phyloP scores from a whole-genome alignment of 2,329 filamentous ascomycete species.

The Zymoseptoria tritici region DNA sequence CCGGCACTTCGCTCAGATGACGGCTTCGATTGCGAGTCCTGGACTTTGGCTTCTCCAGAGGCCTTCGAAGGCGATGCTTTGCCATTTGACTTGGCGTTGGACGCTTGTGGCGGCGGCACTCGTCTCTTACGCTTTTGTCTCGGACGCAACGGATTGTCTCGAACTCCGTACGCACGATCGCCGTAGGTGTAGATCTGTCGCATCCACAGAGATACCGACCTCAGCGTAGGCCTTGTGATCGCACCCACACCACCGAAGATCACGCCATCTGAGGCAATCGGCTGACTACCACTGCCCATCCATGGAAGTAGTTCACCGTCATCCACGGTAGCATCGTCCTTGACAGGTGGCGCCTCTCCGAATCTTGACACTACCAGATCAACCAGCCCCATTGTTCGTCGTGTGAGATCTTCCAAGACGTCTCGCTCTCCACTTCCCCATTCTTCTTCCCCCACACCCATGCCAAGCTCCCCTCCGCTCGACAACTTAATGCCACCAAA shows the following conservation, averaged over 20 bases:
- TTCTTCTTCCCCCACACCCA: constrained; percentile 93
- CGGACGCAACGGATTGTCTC: constrained; percentile 65
- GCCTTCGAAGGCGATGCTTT: neutral
- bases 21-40: neutral
- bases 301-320: constrained; percentile 44
- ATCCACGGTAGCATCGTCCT: constrained; percentile 24
- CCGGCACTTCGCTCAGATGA: neutral
- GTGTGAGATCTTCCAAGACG: constrained; percentile 81
- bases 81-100: constrained; percentile 3
- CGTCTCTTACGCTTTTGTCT: constrained; percentile 44
- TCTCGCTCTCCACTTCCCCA: constrained; percentile 89
- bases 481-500: constrained; percentile 82
- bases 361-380: constrained; percentile 86
- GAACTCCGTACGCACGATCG: constrained; percentile 74
- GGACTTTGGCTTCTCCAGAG: neutral
- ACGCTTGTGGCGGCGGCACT: constrained; percentile 16
- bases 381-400: constrained; percentile 71
- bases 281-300: constrained; percentile 65
- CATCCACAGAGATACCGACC: constrained; percentile 75
- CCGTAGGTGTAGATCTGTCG: constrained; percentile 81
- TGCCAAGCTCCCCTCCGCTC: constrained; percentile 80
- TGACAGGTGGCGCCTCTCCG: constrained; percentile 47
- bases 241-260: constrained; percentile 77
- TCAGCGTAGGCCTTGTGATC: constrained; percentile 62
- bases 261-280: constrained; percentile 68